Evolutionary conservation across 2,329 filamentous ascomycete species (phyloP), one percentile per base, ranked within the genome.

Genomic region (Rachicladosporium sp.): DNA sequence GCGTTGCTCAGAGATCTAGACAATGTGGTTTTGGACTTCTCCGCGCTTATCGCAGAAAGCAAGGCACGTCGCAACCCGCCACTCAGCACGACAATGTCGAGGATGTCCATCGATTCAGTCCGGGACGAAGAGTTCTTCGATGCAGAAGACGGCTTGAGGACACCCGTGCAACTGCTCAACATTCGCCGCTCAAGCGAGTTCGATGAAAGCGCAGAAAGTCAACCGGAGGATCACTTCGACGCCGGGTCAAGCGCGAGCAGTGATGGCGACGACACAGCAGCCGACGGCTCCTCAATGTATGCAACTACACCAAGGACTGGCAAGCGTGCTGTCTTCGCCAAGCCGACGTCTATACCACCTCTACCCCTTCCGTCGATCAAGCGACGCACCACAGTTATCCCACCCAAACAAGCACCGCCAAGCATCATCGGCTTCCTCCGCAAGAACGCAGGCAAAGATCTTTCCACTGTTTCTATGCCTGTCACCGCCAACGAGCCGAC

Each of bases 381-480:
- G 31, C 77, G 91, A 29, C 76, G 91, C 42, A 69, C 65, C 5
- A 80, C 76, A 0, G 76, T 98, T 10, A 72, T 78, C 3, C 69
- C 82, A 2, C 78, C 88, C 5, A 86, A 80, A 21, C 78, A 87
- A 10, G 68, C 78, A 42, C 91, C 91, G 0, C 91, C 91, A 0
- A 94, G 86, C 58, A 68, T 98, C 38, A 94, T 98, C 49, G 84
- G 85, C 0, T 94, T 96, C 59, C 71, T 96, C 27, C 79, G 91
- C 50, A 98, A 96, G 62, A 98, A 98, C 51, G 91, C 96, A 7
- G 91, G 91, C 56, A 98, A 98, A 61, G 91, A 98, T 61, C 69
- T 98, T 36, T 94, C 86, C 44, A 93, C 87, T 2, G 93, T 98
- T 48, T 88, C 86, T 35, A 96, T 96, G 89, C 91, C 91, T 0